Evolutionary conservation across 1,284 basidiomycete genomes (phyloP), one percentile per base, ranked within the genome.

Genomic region (Marasmius fiardii): DNA sequence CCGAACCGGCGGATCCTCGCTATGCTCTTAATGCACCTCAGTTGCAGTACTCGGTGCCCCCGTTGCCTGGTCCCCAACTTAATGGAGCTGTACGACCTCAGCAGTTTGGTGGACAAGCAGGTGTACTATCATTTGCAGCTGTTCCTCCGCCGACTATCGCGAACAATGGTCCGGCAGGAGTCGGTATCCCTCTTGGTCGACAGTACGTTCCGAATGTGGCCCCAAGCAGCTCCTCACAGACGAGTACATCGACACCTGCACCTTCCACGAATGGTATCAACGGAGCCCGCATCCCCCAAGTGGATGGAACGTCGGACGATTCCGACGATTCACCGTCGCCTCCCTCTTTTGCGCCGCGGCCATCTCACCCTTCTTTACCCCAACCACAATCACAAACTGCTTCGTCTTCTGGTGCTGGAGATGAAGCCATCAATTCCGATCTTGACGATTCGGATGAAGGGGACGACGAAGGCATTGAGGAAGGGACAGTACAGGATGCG

Each of bases 391-490:
- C 31, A 52, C 65, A 35, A 20, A 67, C 74, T 39, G 61, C 71
- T 7, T 65, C 69, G 0, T 62, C 71, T 20, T 60, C 71, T 21
- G 69, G 71, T 28, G 65, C 64, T 2, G 83, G 72, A 23, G 84
- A 88, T 62, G 95, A 99, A 67, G 92, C 90, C 24, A 98, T 99
- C 67, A 95, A 96, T 65, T 95, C 92, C 56, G 96, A 99, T 67
- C 74, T 99, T 47, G 96, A 99, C 71, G 96, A 98, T 67, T 93
- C 92, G 1, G 93, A 95, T 59, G 86, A 86, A 3, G 90, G 89
- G 53, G 87, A 85, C 35, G 88, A 86, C 49, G 84, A 89, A 50
- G 88, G 90, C 43, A 83, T 83, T 4, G 88, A 88, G 49, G 88
- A 88, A 58, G 88, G 83, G 7, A 80, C 79, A 59, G 75, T 83